Evolutionary conservation across 2,329 filamentous ascomycete genomes (phyloP), one percentile per base, ranked within the genome.

Genomic region (Emmonsiellopsis sp.): DNA sequence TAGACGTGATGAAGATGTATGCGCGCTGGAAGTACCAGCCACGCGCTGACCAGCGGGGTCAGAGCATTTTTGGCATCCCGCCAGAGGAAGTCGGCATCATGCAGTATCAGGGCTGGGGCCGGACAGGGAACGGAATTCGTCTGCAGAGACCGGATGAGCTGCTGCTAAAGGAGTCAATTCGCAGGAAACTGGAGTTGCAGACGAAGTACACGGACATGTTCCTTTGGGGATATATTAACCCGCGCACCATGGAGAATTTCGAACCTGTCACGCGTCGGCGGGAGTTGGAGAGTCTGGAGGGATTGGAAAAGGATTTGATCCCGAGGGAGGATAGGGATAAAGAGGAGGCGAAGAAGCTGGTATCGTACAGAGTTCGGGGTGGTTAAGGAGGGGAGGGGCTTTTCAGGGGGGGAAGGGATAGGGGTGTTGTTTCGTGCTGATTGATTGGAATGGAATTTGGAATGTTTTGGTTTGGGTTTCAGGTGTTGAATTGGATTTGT

Each of bases 211-310:
- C 76, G 11, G 71, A 77, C 54, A 83, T 87, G 75, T 73, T 83
- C 59, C 56, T 80, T 13, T 87, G 80, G 74, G 86, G 86, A 0
- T 78, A 78, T 62, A 69, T 84, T 32, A 75, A 86, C 65, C 75
- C 73, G 50, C 48, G 63, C 4, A 80, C 74, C 1, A 75, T 79
- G 48, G 64, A 71, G 57, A 77, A 82, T 62, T 61, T 80, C 5
- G 72, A 76, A 0, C 77, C 80, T 2, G 72, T 48, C 75, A 81
- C 62, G 71, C 77, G 58, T 77, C 78, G 61, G 73, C 82, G 61
- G 71, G 68, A 9, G 75, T 81, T 60, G 71, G 75, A 45, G 76
- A 77, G 32, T 55, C 61, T 37, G 61, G 61, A 57, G 17, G 51
- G 55, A 5, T 42, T 56, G 42, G 56, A 59, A 37, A 48, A 57